Base-by-base conservation (phyloP, 1,284 basidiomycete species). In the Waitea zeae region DNA sequence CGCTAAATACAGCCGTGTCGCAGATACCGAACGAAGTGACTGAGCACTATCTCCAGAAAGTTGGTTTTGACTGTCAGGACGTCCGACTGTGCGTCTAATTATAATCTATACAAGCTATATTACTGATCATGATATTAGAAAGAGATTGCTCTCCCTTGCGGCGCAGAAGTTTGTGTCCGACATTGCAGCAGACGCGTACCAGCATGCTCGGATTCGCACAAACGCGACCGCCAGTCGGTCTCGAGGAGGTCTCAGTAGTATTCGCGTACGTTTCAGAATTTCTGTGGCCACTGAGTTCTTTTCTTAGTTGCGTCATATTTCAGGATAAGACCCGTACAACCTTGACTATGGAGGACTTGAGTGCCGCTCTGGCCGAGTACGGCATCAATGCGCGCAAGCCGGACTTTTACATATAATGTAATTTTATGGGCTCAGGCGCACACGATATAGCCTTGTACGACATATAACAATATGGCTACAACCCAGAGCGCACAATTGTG, bases 91-190 rank as follows among this genome's bases (percentile, higher is more conserved):
- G 35, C 17, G 34, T 7, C 30, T 17, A 28, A 12, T 33, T 22
- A 41, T 42, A 36, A 13, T 34, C 39, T 13, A n/a, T 30, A 13
- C 7, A 15, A 17, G 9, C 9, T 12, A 30, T 32, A 22, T 27
- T 38, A 27, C 34, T 24, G 22, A 37, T 15, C 5, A 12, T 34
- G 28, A 12, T 27, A 20, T 11, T 51, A 93, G 88, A 41, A 96
- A 95, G 59, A 79, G 93, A 4, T 70, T 99, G 5, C 63, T 99
- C 17, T 92, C 92, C 0, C 69, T 98, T 19, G 92, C 95, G 1
- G 89, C 93, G 0, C 95, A 99, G 52, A 98, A 98, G 52, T 98
- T 99, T 51, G 80, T 98, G 29, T 84, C 89, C 9, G 95, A 98
- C 53, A 93, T 99, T 42, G 86, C 93, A 2, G 75, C 86, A 6